A percentile compares a stretch with the other conserved stretches of the same genome.
Conservation (phyloP, 2,329 filamentous ascomycete genomes). For the Ceratocystiopsis minuta region DNA sequence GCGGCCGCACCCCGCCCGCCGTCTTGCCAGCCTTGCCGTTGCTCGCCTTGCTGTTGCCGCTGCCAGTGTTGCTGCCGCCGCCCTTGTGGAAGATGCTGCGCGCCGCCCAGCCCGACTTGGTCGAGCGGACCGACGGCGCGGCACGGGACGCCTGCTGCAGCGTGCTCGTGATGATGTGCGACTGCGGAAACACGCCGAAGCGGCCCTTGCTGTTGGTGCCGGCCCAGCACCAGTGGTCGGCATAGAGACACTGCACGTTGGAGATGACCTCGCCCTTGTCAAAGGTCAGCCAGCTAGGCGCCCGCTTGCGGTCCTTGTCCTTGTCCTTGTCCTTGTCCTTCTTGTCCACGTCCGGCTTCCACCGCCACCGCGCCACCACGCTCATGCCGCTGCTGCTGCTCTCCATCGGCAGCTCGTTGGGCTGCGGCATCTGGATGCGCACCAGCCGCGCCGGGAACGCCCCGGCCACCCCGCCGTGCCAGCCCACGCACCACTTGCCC, state of each 20-base stretch:
- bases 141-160: conserved; percentile 6
- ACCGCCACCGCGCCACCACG: conserved; percentile 35
- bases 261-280: conserved; percentile 49
- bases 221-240: conserved; percentile 20
- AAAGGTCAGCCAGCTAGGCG: conserved; percentile 32
- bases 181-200: conserved; percentile 17
- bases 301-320: neutral
- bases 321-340: neutral
- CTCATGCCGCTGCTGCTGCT: conserved; percentile 27
- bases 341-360: conserved; percentile 19
- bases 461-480: conserved; percentile 34
- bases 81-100: conserved; percentile 6
- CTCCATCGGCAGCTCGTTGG: conserved; percentile 26
- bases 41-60: conserved; percentile 2
- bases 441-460: conserved; percentile 31
- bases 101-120: conserved; percentile 6
- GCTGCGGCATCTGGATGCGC: conserved; percentile 28
- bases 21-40: no score
- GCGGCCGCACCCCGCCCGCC: no score
- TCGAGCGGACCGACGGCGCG: conserved; percentile 2
- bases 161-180: conserved; percentile 8
- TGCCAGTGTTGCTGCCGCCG: conserved; percentile 6
- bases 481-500: conserved; percentile 39
- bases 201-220: conserved; percentile 18
- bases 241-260: conserved; percentile 36